Base-by-base conservation (phyloP, 768 basidiomycete species). In the Astraeus odoratus region DNA sequence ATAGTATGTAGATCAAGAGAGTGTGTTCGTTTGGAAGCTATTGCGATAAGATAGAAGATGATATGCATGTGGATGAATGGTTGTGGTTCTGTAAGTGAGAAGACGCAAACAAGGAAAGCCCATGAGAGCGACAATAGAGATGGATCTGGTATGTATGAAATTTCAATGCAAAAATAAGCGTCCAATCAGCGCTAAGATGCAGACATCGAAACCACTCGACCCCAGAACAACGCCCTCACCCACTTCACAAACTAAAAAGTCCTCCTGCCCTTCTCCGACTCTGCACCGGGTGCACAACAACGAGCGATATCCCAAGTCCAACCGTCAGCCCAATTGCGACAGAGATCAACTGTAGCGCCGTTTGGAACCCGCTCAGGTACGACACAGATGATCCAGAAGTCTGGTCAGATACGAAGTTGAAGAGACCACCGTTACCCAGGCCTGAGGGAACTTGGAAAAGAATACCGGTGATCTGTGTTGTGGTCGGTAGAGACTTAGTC, bases 381-480 rank as follows among this genome's bases (percentile, higher is more conserved):
- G 81, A 74, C 0, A 67, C 61, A 3, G 73, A 65, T 25, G 71
- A 70, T 12, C 78, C 80, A 5, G 71, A 63, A 19, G 76, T 69
- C 48, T 76, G 71, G 50, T 76, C 67, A 29, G 73, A 72, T 9
- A 78, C 81, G 55, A 82, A 88, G 49, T 75, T 78, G 50, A 93
- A 73, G 6, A 92, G 75, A 24, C 89, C 89, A 9, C 86, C 86
- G 35, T 78, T 86, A 7, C 82, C 79, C 9, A 92, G 73, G 30
- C 88, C 89, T 7, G 84, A 86, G 0, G 88, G 89, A 1, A 92
- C 73, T 65, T 92, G 90, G 67, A 91, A 86, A 13, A 91, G 70
- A 39, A 92, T 85, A 19, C 84, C 87, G 0, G 83, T 86, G 51
- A 86, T 81, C 74, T 67, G 40, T 20, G 19, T 23, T 27, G 22